Base-by-base conservation (phyloP, 1,284 basidiomycete species). In the Ustilago loliicola region DNA sequence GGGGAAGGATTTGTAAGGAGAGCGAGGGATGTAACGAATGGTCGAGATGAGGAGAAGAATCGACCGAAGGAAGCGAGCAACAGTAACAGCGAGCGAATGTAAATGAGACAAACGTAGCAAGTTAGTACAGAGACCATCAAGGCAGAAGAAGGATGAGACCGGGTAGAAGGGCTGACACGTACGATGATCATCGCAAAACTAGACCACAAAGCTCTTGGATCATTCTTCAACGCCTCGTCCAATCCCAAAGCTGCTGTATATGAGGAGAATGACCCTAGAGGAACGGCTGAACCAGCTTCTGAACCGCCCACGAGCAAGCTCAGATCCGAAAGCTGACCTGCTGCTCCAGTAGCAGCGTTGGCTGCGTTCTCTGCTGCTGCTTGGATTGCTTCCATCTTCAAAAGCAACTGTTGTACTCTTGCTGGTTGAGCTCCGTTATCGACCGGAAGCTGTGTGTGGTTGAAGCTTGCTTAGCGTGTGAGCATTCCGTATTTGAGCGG, bases 151-250 rank as follows among this genome's bases (percentile, higher is more conserved):
- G 52, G 10, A n/a, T 11, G 17, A 6, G 42, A n/a, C n/a, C n/a
- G 55, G 29, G n/a, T 1, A 54, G 13, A 38, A 25, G 38, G 10
- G 42, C 7, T 11, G 27, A 3, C n/a, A 68, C 71, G 47, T 60
- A 78, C 74, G 23, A 80, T 72, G 64, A 80, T 80, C 77, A 80
- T 80, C 7, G 66, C 71, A 32, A 77, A 80, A 15, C 63, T 67
- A 13, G 61, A 63, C 70, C 71, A 80, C 25, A 80, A n/a, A 17
- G 78, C 78, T 48, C 78, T 45, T 2, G 78, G 78, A 32, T 80
- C 78, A 23, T 58, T 55, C 53, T 61, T 55, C 61, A 66, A 68
- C 5, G 74, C 72, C 3, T 79, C 58, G 11, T 59, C 32, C 8
- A 75, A 40, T 0, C 52, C 55, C 2, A 67, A 47, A 1, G 32